These are phyloP conservation scores for Macrophomina tecta DNA, from an alignment of 2,329 filamentous ascomycete species.

Conservation along the genomic window DNA sequence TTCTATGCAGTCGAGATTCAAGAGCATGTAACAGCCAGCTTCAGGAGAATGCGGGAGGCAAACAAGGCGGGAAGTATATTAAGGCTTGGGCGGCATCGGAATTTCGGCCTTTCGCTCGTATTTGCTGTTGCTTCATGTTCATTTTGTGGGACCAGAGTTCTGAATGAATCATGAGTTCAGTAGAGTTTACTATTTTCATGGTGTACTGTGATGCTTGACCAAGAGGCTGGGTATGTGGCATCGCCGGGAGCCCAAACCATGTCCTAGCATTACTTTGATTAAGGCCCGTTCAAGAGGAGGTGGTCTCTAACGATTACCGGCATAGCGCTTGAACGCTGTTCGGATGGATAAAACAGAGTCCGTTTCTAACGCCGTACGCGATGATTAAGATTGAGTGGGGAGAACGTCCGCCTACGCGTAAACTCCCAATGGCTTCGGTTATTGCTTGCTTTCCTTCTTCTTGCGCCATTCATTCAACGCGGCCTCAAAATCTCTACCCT, in stretches of 20 bases:
- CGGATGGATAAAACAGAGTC: neutral
- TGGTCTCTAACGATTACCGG: no score
- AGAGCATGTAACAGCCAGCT: slow-evolving; percentile 2
- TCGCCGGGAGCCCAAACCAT: no score
- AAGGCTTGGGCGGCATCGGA: no score
- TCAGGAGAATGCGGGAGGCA: neutral
- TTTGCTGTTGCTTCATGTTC: no score
- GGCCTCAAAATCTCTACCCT: slow-evolving; percentile 51
- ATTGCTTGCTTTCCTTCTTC: neutral
- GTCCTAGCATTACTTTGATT: no score
- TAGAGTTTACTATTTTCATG: no score
- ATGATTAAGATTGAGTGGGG: slow-evolving; percentile 10
- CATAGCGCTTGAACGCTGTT: slow-evolving; percentile 7
- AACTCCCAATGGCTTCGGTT: neutral
- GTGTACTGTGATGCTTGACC: no score
- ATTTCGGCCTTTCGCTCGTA: no score
- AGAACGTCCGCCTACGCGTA: neutral
- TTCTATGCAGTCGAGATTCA: neutral
- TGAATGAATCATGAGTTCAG: no score
- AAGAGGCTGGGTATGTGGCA: no score
- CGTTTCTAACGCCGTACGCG: neutral
- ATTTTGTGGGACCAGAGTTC: no score
- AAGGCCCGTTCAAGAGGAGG: no score
- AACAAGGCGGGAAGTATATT: neutral
- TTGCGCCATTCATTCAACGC: slow-evolving; percentile 45